Evolutionary conservation across 83 land plant genomes (phyloP).

Genomic region (Picea abies): DNA sequence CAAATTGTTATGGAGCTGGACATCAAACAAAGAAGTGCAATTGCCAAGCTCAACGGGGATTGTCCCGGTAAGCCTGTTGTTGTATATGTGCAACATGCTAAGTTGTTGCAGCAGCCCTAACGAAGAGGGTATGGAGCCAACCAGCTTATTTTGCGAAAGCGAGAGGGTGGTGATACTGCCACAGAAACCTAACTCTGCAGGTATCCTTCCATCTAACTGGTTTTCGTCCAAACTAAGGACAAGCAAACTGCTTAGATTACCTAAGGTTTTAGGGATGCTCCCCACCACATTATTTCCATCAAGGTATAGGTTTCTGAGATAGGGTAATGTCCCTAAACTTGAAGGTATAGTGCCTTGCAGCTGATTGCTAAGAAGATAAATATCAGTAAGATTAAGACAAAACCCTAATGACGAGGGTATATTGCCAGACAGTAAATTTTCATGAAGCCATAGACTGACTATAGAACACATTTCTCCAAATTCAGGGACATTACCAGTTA

Average conservation of each 20-base stretch:
- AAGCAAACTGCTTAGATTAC: slow-evolving; percentile 18
- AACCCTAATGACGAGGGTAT: slow-evolving; percentile 20
- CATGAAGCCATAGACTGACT: slow-evolving; percentile 16
- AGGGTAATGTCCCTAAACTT: slow-evolving; percentile 9
- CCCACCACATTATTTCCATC: slow-evolving; percentile 35
- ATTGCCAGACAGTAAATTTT: slow-evolving; percentile 28
- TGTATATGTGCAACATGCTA: not conserved
- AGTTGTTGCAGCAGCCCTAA: slow-evolving; percentile 15
- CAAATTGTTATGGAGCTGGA: slow-evolving; percentile 19
- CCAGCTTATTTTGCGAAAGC: not conserved
- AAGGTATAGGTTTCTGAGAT: slow-evolving; percentile 26
- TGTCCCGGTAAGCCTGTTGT: slow-evolving; percentile 22
- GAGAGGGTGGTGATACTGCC: not conserved
- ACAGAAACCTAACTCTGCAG: slow-evolving; percentile 17
- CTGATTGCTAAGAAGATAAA: slow-evolving; percentile 16
- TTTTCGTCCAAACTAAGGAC: slow-evolving; percentile 17
- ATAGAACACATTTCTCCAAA: slow-evolving; percentile 23
- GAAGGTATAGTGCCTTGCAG: slow-evolving; percentile 22
- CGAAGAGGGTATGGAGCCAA: slow-evolving; percentile 13
- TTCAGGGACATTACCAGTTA: slow-evolving; percentile 21
- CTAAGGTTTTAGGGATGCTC: slow-evolving; percentile 25
- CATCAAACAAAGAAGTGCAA: slow-evolving; percentile 17
- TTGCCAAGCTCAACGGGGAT: slow-evolving; percentile 27
- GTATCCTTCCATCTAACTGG: slow-evolving; percentile 35
- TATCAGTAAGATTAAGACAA: slow-evolving; percentile 12